Conservation (phyloP, 2,329 filamentous ascomycete genomes). For the Curvularia verruculosa region DNA sequence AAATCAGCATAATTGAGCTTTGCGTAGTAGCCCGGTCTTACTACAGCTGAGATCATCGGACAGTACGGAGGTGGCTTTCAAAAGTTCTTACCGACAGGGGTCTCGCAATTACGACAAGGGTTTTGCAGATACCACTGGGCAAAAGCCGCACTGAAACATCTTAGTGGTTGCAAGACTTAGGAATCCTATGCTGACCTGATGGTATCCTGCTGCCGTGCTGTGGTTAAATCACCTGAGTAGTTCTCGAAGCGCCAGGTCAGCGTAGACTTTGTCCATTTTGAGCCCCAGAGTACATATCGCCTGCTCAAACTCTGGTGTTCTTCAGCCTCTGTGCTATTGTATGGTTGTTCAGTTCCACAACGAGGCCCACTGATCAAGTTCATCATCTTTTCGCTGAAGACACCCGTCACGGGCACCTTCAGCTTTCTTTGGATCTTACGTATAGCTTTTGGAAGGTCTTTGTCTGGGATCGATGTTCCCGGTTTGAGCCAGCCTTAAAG, state of each 20-base stretch:
- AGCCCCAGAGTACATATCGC: slow-evolving; percentile 38
- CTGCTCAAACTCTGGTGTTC: slow-evolving; percentile 13
- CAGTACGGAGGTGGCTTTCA: no score
- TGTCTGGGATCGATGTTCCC: slow-evolving; percentile 29
- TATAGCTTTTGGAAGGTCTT: slow-evolving; percentile 33
- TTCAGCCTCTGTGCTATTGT: slow-evolving; percentile 30
- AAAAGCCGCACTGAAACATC: slow-evolving; percentile 28
- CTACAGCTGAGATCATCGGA: no score
- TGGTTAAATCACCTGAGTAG: slow-evolving; percentile 31
- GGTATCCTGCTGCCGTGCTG: slow-evolving; percentile 25
- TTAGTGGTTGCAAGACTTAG: not conserved
- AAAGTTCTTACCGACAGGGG: no score
- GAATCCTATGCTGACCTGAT: slow-evolving; percentile 26
- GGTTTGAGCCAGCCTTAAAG: slow-evolving; percentile 37
- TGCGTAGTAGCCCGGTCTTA: no score
- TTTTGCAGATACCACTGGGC: no score
- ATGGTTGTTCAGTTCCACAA: slow-evolving; percentile 34
- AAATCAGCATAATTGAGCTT: no score
- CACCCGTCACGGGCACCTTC: slow-evolving; percentile 32
- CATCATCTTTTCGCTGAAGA: slow-evolving; percentile 35
- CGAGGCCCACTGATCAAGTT: slow-evolving; percentile 32
- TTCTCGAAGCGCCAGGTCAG: slow-evolving; percentile 38
- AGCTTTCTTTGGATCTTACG: slow-evolving; percentile 37
- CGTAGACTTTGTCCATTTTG: slow-evolving; percentile 35
- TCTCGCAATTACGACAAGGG: no score